These are phyloP conservation scores for Penicillium sumatraense DNA, from an alignment of 2,329 filamentous ascomycete species.

Conservation along the genomic window DNA sequence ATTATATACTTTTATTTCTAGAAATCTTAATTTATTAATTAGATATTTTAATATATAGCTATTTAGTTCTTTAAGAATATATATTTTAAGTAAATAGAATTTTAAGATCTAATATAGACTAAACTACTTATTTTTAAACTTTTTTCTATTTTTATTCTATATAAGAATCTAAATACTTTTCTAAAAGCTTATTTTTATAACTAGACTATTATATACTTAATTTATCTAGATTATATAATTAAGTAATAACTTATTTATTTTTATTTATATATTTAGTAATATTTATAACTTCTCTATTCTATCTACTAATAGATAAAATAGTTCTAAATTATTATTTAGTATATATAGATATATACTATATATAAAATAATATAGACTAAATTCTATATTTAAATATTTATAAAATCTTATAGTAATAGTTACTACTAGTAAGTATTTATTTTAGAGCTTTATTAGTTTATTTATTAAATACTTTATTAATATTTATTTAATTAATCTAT, in stretches of 20 bases:
- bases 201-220: background rate
- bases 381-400: background rate
- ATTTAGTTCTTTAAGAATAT: slow-evolving; percentile 1
- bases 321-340: background rate
- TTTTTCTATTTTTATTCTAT: slow-evolving; percentile 7
- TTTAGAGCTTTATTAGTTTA: background rate
- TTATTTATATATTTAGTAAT: background rate
- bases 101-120: slow-evolving; percentile 8
- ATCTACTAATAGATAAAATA: background rate
- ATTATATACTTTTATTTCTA: background rate
- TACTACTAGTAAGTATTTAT: background rate
- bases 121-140: slow-evolving; percentile 18
- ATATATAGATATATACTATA: background rate
- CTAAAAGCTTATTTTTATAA: slow-evolving; percentile 12
- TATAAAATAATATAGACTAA: slow-evolving; percentile 3
- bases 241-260: background rate
- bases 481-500: slow-evolving; percentile 2
- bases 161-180: slow-evolving; percentile 5
- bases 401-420: slow-evolving; percentile 5
- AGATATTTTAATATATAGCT: background rate
- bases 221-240: background rate
- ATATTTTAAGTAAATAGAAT: slow-evolving; percentile 2
- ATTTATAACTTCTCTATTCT: background rate
- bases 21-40: background rate
- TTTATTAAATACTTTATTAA: slow-evolving; percentile 14